These are phyloP conservation scores for Macrolepiota dolichaula DNA, from an alignment of 768 basidiomycete genomes.

Conservation along the genomic window DNA sequence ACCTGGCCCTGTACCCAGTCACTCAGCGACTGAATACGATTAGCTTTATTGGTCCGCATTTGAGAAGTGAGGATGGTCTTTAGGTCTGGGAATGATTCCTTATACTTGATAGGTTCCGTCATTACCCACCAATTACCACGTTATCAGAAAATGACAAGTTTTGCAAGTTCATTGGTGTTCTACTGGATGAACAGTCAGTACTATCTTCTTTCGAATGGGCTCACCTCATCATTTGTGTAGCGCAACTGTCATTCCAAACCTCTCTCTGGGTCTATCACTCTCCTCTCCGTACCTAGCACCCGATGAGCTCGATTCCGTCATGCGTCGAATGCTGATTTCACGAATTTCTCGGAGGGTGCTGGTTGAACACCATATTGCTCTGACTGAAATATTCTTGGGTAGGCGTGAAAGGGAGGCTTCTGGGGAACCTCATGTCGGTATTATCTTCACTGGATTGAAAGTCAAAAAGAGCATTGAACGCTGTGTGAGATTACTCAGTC, in stretches of 20 bases:
- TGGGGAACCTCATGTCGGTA: conserved; percentile 69
- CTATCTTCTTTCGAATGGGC: conserved; percentile 8
- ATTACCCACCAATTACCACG: conserved; percentile 68
- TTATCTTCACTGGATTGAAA: conserved; percentile 76
- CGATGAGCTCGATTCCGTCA: conserved; percentile 80
- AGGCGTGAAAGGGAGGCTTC: conserved; percentile 25
- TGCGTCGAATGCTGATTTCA: conserved; percentile 89
- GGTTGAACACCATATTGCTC: conserved; percentile 83
- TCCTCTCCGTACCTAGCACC: conserved; percentile 77
- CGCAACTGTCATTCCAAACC: conserved; percentile 74
- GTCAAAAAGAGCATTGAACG: conserved; percentile 68
- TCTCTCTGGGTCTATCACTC: conserved; percentile 81
- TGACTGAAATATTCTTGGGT: conserved; percentile 57
- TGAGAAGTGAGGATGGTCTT: conserved; percentile 54
- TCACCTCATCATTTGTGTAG: conserved; percentile 30
- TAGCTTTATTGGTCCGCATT: conserved; percentile 88
- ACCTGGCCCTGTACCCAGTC: neutral
- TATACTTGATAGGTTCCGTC: conserved; percentile 55
- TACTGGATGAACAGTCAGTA: conserved; percentile 76
- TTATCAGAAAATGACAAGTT: conserved; percentile 76
- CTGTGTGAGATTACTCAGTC: conserved; percentile 56
- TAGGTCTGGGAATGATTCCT: neutral
- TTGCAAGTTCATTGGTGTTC: conserved; percentile 61
- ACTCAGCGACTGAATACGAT: conserved; percentile 5
- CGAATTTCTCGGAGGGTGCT: conserved; percentile 87